Evolutionary conservation across 495 filamentous ascomycete genomes (phyloP), one percentile per base, ranked within the genome.

Genomic region (Hypomontagnella monticulosa): DNA sequence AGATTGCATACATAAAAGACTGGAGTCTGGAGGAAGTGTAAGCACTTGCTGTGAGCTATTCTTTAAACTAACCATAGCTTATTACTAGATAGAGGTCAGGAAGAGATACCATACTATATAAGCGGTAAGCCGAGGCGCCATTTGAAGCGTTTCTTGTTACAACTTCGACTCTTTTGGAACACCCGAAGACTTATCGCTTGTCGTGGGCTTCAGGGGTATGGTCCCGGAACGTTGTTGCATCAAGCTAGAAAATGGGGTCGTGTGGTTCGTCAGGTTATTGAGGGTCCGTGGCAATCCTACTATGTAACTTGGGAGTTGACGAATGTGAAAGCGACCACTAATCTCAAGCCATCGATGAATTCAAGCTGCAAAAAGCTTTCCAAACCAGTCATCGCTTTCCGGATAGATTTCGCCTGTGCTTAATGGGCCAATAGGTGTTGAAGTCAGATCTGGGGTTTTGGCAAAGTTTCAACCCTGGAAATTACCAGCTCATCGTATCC

Each of bases 141-240:
- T 72, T 76, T 78, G 78, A 80, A 73, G 80, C 78, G 78, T 57
- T 58, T 75, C 72, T 60, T 80, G 78, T 80, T 75, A 81, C 78
- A 79, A 50, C 53, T 53, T 12, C 49, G 58, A 52, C 65, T 61
- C 55, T 57, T 16, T 70, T 78, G 73, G 73, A 76, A 76, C 68
- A 72, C 65, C 69, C 62, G 70, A 63, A 51, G 65, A 78, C 73
- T 69, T 54, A 20, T 61, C 48, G 59, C 30, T 42, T 54, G 43
- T 59, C 43, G 49, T 60, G n/a, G 12, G 34, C 15, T 54, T 54
- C 65, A 58, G 59, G 64, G 64, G 51, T 66, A 23, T 30, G 27
- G 18, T 23, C 20, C 50, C 50, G 42, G 57, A 47, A 48, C 41
- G 37, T 43, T 41, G 37, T 61, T 59, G 58, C 48, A 44, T 66